Conservation (phyloP, 164 flowering plant genomes). For the Umbellularia californica region DNA sequence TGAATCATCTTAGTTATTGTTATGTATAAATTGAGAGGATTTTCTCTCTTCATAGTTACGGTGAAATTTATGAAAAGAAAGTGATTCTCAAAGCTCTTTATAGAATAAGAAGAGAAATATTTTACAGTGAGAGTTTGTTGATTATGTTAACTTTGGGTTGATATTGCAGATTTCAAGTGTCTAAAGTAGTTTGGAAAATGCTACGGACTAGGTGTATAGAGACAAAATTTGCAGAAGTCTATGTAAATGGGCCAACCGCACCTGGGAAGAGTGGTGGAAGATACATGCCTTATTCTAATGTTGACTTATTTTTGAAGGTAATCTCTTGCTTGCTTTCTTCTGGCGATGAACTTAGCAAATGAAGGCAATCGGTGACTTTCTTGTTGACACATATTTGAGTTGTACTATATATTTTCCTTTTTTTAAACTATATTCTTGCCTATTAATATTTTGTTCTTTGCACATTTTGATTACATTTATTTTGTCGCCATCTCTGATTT, state of each 20-base stretch:
- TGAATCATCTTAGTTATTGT: too few species aligned
- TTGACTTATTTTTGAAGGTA: constrained; percentile 71
- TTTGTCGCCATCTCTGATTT: neutral
- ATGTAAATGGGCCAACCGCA: constrained; percentile 23
- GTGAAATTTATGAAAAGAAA: too few species aligned
- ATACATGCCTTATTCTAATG: constrained; percentile 62
- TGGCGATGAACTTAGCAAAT: neutral
- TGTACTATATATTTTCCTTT: neutral
- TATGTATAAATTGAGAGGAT: too few species aligned
- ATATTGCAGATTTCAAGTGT: constrained; percentile 45
- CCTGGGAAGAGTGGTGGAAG: constrained; percentile 47
- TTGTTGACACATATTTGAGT: neutral
- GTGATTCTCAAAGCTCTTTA: too few species aligned
- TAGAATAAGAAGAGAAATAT: too few species aligned
- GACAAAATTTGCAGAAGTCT: constrained; percentile 31
- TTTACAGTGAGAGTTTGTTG: neutral
- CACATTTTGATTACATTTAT: neutral
- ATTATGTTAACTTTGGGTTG: neutral
- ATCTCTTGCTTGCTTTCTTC: neutral
- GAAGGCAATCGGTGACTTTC: neutral
- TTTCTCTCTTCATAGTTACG: too few species aligned
- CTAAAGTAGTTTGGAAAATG: constrained; percentile 51
- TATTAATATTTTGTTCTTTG: neutral
- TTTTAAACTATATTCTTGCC: neutral
- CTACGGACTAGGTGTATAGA: constrained; percentile 28